Evolutionary conservation across 352 stramenopile species (phyloP).

Genomic region (Pythium periplocum): DNA sequence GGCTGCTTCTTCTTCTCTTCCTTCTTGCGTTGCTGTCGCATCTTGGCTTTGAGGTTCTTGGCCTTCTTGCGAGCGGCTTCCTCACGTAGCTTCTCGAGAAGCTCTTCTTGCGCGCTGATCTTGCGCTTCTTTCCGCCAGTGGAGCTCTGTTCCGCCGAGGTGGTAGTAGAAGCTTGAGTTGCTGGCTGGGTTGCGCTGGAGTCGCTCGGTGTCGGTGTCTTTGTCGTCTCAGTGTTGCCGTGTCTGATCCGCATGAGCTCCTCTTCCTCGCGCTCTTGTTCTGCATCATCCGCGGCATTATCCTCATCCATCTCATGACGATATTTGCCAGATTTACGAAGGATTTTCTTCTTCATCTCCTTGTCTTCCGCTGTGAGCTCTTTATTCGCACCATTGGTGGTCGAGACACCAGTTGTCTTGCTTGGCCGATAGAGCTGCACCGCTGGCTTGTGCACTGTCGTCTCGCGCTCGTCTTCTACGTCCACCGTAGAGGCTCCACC

Average conservation of each 20-base stretch:
- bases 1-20: constrained; percentile 33
- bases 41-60: constrained; percentile 76
- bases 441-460: constrained; percentile 7
- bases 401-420: constrained; percentile 2
- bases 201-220: not conserved
- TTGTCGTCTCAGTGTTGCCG: constrained; percentile 2
- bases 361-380: constrained; percentile 54
- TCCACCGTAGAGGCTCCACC: constrained; percentile 19
- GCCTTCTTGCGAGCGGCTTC: constrained; percentile 58
- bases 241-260: constrained; percentile 43
- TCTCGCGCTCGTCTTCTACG: constrained; percentile 8
- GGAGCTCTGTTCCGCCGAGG: not conserved
- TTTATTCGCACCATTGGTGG: constrained; percentile 6
- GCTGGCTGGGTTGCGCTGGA: not conserved
- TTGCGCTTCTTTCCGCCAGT: constrained; percentile 49
- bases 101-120: constrained; percentile 54
- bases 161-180: not conserved
- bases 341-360: constrained; percentile 67
- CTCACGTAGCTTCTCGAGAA: constrained; percentile 62
- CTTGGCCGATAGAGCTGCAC: constrained; percentile 56
- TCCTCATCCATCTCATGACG: constrained; percentile 20
- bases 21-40: constrained; percentile 74
- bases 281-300: constrained; percentile 19
- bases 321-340: constrained; percentile 48
- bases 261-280: constrained; percentile 53